These are phyloP conservation scores for Beauveria bassiana DNA, from an alignment of 2,329 filamentous ascomycete species.

Conservation along the genomic window DNA sequence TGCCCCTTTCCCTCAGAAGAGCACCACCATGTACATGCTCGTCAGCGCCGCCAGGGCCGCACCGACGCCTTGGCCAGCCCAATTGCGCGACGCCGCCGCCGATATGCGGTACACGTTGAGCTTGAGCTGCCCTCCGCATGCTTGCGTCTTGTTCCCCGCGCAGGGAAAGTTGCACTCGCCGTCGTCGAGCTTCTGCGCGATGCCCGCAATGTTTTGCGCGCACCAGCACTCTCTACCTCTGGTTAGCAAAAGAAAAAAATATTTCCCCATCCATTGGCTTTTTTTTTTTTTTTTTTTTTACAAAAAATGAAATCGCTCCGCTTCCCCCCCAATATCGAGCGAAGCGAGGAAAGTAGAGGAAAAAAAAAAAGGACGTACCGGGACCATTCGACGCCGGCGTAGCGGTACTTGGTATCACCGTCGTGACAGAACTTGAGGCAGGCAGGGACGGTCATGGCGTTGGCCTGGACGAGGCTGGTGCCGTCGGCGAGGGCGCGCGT, in stretches of 20 bases:
- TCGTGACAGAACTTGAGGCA: conserved; percentile 45
- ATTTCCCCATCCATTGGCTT: too few relatives aligned
- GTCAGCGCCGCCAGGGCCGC: not conserved
- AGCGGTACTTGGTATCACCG: conserved; percentile 32
- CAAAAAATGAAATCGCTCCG: too few relatives aligned
- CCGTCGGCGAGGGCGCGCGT: conserved; percentile 41
- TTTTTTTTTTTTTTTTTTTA: too few relatives aligned
- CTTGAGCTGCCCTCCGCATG: conserved; percentile 47
- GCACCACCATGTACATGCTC: not conserved
- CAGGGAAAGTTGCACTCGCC: conserved; percentile 43
- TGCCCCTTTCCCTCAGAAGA: not conserved
- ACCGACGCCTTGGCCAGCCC: not conserved
- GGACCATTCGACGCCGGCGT: conserved; percentile 49
- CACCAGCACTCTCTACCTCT: conserved; percentile 52
- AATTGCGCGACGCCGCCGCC: conserved; percentile 4
- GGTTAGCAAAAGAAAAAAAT: not conserved
- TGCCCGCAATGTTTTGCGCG: conserved; percentile 37
- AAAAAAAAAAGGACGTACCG: conserved; percentile 23
- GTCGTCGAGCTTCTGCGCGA: conserved; percentile 40
- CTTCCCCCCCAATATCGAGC: too few relatives aligned
- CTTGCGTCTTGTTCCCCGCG: conserved; percentile 40
- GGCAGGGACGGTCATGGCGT: conserved; percentile 41
- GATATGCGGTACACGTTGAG: conserved; percentile 36
- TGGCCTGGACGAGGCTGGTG: conserved; percentile 30
- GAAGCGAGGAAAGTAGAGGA: not conserved